These are phyloP conservation scores for Aurifilum marmelostoma DNA, from an alignment of 2,329 filamentous ascomycete species.

Conservation along the genomic window DNA sequence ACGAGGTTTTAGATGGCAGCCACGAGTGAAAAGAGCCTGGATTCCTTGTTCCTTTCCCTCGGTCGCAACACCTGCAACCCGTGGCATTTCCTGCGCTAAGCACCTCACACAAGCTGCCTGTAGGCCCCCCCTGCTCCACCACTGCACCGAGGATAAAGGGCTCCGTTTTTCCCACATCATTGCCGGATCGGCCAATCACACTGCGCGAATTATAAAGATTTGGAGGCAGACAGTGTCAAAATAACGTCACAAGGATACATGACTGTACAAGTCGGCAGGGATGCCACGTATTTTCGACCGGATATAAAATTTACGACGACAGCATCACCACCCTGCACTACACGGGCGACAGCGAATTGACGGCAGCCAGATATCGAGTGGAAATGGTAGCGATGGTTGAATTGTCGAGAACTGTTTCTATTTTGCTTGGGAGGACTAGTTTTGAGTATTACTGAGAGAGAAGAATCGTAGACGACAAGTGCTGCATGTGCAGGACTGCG, in stretches of 20 bases:
- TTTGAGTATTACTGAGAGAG: too few species aligned
- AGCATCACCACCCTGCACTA: not conserved
- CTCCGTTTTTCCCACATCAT: slow-evolving; percentile 17
- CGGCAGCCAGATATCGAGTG: not conserved
- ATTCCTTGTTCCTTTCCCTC: slow-evolving; percentile 26
- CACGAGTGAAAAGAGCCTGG: slow-evolving; percentile 18
- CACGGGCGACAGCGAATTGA: not conserved
- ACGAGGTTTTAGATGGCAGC: slow-evolving; percentile 30
- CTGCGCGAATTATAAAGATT: slow-evolving; percentile 24
- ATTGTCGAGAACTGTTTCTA: not conserved
- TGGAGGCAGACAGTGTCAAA: slow-evolving; percentile 21
- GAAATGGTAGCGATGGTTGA: not conserved
- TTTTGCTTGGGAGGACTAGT: too few species aligned
- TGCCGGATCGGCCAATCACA: slow-evolving; percentile 26
- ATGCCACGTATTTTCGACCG: slow-evolving; percentile 29
- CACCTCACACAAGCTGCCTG: slow-evolving; percentile 15
- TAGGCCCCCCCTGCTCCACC: slow-evolving; percentile 22
- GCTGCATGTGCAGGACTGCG: slow-evolving; percentile 3
- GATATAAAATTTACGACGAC: slow-evolving; percentile 15
- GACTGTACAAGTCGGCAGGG: slow-evolving; percentile 15
- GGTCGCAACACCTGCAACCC: slow-evolving; percentile 16
- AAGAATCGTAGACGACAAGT: not conserved
- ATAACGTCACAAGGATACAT: slow-evolving; percentile 26
- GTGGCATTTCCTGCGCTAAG: slow-evolving; percentile 24
- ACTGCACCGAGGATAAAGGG: slow-evolving; percentile 3